These are phyloP conservation scores for Ambrosia trifida DNA, from an alignment of 129 eudicot species.

Conservation along the genomic window DNA sequence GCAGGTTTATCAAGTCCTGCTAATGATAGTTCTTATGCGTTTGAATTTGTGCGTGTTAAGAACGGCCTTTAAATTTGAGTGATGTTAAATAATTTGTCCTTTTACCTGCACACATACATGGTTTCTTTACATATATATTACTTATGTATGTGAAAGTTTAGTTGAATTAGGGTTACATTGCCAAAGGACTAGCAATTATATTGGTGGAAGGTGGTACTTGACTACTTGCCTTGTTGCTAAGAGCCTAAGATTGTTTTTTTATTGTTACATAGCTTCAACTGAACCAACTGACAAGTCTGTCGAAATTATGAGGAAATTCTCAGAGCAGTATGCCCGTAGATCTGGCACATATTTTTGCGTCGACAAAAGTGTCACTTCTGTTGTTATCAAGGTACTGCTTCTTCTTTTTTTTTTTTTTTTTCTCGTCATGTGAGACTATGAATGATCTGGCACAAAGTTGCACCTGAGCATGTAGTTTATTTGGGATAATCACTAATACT, in stretches of 20 bases:
- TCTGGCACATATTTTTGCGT: constrained; percentile 89
- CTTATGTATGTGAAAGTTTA: not conserved
- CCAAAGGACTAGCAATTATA: not conserved
- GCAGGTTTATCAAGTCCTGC: not conserved
- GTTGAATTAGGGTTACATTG: not conserved
- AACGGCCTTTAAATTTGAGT: not conserved
- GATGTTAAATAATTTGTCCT: not conserved
- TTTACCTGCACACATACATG: not conserved
- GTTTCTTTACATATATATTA: not conserved
- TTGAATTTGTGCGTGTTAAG: not conserved
- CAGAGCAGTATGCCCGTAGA: constrained; percentile 95
- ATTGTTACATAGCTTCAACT: constrained; percentile 32
- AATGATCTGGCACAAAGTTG: not conserved
- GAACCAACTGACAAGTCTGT: constrained; percentile 92
- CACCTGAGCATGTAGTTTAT: not conserved
- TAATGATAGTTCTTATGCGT: not conserved
- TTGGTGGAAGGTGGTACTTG: not conserved
- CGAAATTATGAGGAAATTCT: constrained; percentile 94
- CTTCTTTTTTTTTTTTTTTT: not conserved
- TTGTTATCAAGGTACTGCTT: constrained; percentile 85
- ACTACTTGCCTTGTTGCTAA: not conserved
- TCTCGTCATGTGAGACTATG: constrained; percentile 9
- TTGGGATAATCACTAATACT: not conserved
- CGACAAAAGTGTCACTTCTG: constrained; percentile 95
- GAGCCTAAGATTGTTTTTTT: not conserved